Base-by-base conservation (phyloP, 208 protist genomes). In the Phytomonas francai region DNA sequence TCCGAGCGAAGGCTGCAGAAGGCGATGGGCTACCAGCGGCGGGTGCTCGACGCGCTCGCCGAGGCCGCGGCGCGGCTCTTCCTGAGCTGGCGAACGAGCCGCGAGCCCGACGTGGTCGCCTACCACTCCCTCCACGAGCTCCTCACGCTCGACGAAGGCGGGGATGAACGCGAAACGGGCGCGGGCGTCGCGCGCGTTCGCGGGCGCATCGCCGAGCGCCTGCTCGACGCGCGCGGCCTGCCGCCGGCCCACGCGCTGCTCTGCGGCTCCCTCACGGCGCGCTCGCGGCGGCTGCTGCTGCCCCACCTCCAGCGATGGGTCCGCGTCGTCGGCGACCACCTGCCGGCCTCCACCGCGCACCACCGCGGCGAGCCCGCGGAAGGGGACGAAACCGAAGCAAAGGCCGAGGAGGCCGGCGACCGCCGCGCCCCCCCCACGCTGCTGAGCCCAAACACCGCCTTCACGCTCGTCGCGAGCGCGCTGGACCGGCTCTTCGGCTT, bases 121-220 rank as follows among this genome's bases (percentile, higher is more conserved):
- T 68, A 79, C 56, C 56, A 80, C 32, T 76, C 80, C 9, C 65
- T 85, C 22, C 73, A 85, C 56, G 80, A 85, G 67, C 68, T 85
- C 30, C 71, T 84, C 14, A 7, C 68, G 27, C 49, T 72, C 6
- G 33, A 36, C 33, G 33, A 36, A 8, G 33, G 8, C 33, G 33
- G 33, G 33, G 33, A 36, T 8, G 33, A 36, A 8, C 5, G 33
- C 33, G 19, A 63, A 64, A 19, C 3, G 1, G 3, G 28, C 33
- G 33, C 33, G 28, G 11, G 49, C 14, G 34, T 16, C 14, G 42
- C 56, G 32, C 45, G 63, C 28, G 19, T 67, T 14, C 59, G 62
- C n/a, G 1, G 14, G 28, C 60, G 64, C 19, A 28, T 68, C 16
- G 32, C 71, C 39, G 65, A 8, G 30, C 27, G 61, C 7, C 33